These are phyloP conservation scores for Rutstroemia sp. DNA, from an alignment of 2,329 filamentous ascomycete genomes.

Conservation along the genomic window DNA sequence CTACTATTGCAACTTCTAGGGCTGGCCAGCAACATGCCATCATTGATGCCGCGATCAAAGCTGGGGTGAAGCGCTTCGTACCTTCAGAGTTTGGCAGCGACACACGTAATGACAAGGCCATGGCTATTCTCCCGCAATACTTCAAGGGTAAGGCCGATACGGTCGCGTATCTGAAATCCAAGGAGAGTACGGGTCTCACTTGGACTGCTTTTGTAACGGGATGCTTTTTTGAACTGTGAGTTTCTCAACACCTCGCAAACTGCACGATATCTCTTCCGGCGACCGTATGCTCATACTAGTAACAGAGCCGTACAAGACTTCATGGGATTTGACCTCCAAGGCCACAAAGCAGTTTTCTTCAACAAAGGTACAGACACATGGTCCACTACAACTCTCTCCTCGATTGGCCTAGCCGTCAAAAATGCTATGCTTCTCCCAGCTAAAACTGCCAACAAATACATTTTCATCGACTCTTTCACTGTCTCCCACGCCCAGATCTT, in stretches of 20 bases:
- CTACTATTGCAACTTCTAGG: constrained; percentile 9
- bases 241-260: constrained; percentile 20
- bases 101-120: constrained; percentile 17
- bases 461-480: constrained; percentile 3
- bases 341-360: neutral
- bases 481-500: neutral
- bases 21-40: constrained; percentile 30
- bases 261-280: too few species aligned
- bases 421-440: neutral
- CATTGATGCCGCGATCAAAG: constrained; percentile 49
- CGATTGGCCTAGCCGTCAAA: neutral
- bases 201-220: constrained; percentile 49
- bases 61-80: constrained; percentile 52
- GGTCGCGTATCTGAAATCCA: constrained; percentile 13
- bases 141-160: constrained; percentile 8
- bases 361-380: neutral
- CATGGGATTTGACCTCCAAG: neutral
- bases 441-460: neutral
- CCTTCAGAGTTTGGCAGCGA: constrained; percentile 45
- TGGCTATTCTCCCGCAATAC: constrained; percentile 13
- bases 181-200: constrained; percentile 32
- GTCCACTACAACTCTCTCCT: neutral
- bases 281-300: too few species aligned
- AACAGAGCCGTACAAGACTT: neutral
- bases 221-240: constrained; percentile 48